Evolutionary conservation across 202 grass and related monocot genomes (phyloP).

Genomic region (Elaeis oleifera): DNA sequence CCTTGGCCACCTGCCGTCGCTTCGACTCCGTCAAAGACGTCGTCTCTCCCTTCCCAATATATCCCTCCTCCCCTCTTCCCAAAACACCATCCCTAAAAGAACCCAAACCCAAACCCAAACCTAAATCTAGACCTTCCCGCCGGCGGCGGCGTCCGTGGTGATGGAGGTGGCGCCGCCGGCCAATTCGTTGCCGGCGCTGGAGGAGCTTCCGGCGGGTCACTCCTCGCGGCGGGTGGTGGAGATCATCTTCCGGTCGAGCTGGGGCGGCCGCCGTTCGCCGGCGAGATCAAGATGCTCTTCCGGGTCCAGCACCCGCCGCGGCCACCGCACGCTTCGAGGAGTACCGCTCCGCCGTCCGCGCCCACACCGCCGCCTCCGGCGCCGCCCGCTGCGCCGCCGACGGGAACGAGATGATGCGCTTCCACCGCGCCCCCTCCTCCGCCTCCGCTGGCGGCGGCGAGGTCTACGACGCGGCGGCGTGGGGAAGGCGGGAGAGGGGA

Average conservation of each 20-base stretch:
- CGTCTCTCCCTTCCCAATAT: neutral
- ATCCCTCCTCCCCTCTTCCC: neutral
- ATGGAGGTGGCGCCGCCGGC: slow-evolving; percentile 10
- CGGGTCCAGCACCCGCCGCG: slow-evolving; percentile 62
- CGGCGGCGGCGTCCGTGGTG: slow-evolving; percentile 23
- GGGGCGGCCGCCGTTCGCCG: slow-evolving; percentile 23
- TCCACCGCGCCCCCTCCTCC: slow-evolving; percentile 35
- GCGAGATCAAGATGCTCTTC: slow-evolving; percentile 71
- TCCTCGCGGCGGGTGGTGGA: slow-evolving; percentile 60
- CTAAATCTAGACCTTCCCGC: neutral
- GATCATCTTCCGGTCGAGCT: slow-evolving; percentile 64
- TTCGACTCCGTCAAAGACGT: slow-evolving; percentile 14
- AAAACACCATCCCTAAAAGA: slow-evolving; percentile 13
- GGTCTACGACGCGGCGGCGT: neutral
- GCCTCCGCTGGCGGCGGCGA: neutral
- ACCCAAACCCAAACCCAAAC: neutral
- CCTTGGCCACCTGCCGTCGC: slow-evolving; percentile 28
- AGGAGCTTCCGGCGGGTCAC: slow-evolving; percentile 51
- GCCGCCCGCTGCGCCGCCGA: slow-evolving; percentile 57
- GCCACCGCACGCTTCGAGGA: slow-evolving; percentile 65
- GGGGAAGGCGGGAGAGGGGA: slow-evolving; percentile 8
- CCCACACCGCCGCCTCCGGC: slow-evolving; percentile 5
- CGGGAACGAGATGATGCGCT: slow-evolving; percentile 89
- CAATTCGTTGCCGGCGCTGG: slow-evolving; percentile 30
- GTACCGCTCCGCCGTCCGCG: slow-evolving; percentile 47